Evolutionary conservation across 805 yeast species (phyloP).

Genomic region (Sugiyamaella mastotermitis): DNA sequence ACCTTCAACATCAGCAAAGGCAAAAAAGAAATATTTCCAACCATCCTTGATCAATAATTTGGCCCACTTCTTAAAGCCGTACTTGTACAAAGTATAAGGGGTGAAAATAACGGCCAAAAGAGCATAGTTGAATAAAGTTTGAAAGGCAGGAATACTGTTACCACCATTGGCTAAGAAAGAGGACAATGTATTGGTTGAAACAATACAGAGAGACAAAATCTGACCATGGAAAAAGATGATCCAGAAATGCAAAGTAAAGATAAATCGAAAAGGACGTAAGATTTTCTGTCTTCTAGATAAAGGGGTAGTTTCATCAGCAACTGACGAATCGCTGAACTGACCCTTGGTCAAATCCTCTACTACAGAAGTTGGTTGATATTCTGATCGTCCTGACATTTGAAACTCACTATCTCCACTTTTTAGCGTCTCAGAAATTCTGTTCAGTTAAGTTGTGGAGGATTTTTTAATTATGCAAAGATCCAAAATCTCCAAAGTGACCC

Average conservation of each 20-base stretch:
- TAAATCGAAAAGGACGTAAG: constrained; percentile 20
- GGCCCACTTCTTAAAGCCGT: constrained; percentile 34
- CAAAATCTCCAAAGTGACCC: constrained; percentile 10
- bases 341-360: constrained; percentile 2
- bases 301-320: neutral
- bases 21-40: constrained; percentile 38
- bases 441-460: too few relatives aligned
- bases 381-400: too few relatives aligned
- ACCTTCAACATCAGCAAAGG: constrained; percentile 43
- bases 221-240: constrained; percentile 38
- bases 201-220: constrained; percentile 35
- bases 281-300: neutral
- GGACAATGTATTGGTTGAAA: constrained; percentile 39
- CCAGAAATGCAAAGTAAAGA: constrained; percentile 34
- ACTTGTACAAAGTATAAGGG: constrained; percentile 34
- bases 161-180: constrained; percentile 34
- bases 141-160: constrained; percentile 40
- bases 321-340: too few relatives aligned
- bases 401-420: too few relatives aligned
- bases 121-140: constrained; percentile 37
- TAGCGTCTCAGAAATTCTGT: too few relatives aligned
- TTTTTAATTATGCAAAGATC: neutral
- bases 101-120: constrained; percentile 33
- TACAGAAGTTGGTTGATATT: too few relatives aligned
- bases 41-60: constrained; percentile 30